Evolutionary conservation across 78 protist genomes (phyloP), one percentile per base, ranked within the genome.

Genomic region (slime mould (Dictyostelium discoideum)): DNA sequence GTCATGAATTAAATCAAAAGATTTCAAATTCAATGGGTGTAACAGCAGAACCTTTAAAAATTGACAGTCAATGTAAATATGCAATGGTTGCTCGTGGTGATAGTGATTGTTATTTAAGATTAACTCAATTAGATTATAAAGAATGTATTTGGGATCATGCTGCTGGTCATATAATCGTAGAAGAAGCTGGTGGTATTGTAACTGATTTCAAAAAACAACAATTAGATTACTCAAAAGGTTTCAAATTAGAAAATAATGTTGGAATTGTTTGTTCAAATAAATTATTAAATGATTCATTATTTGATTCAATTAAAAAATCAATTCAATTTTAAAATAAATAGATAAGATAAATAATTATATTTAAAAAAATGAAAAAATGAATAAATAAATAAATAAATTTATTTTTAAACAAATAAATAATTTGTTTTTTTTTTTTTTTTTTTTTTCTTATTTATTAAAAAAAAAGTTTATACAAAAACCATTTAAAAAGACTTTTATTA

Each of bases 11-110:
- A n/a, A 83, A 85, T 24, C 73, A 39, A 79, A 79, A 87, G 77
- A 94, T 94, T 16, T 85, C 92, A 44, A 74, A 1, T 11, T 11
- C 67, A 37, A 46, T 88, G 65, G 94, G 97, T 39, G 79, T 79
- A 16, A 26, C 40, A 5, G 77, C 20, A 26, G 88, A 90, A n/a
- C 85, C 95, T 18, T 72, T 90, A 42, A 90, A 73, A 80, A 88
- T 94, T 22, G 97, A 94, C 73, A 89, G 94, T 92, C 97, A 94
- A 81, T 87, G 94, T 86, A 94, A 94, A 92, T 94, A 94, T 72
- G 97, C 93, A 9, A 85, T 87, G 88, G 94, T 94, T 5, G 97
- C 97, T 18, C 80, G 97, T 67, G 97, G 97, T 42, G 97, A 89
- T 40, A 92, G 95, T 73, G 86, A 74, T 48, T 84, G 90, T 40